Conservation (phyloP, 352 stramenopile species). For the Pythium myriotylum region DNA sequence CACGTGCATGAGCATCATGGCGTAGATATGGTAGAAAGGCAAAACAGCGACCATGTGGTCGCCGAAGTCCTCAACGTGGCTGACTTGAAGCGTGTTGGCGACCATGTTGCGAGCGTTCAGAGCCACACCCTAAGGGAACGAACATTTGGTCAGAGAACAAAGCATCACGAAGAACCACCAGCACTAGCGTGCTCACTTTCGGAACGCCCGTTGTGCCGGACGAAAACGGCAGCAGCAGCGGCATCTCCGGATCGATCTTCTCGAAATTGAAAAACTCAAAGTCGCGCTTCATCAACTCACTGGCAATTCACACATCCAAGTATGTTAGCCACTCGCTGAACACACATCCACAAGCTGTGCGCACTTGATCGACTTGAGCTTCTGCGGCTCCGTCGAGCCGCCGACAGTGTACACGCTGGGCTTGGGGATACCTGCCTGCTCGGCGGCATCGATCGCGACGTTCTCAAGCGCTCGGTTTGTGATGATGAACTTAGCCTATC, state of each 20-base stretch:
- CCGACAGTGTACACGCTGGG: constrained; percentile 58
- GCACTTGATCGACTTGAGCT: constrained; percentile 48
- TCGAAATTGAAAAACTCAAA: constrained; percentile 52
- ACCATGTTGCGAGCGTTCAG: constrained; percentile 90
- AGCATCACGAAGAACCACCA: too few relatives aligned
- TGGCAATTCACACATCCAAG: too few relatives aligned
- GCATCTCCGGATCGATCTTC: constrained; percentile 56
- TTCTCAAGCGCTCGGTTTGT: constrained; percentile 55
- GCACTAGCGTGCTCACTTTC: constrained; percentile 57
- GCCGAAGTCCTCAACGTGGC: constrained; percentile 60
- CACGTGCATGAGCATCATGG: constrained; percentile 82
- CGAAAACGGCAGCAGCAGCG: constrained; percentile 89
- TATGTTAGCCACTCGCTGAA: too few relatives aligned
- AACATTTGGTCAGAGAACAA: too few relatives aligned
- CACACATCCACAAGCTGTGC: too few relatives aligned
- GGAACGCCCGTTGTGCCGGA: constrained; percentile 93
- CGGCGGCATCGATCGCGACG: constrained; percentile 44
- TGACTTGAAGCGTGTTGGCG: constrained; percentile 86
- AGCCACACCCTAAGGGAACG: constrained; percentile 32
- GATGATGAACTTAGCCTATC: constrained; percentile 62
- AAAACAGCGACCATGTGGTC: constrained; percentile 66
- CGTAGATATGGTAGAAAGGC: constrained; percentile 97
- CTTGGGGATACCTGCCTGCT: constrained; percentile 32
- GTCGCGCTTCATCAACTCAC: constrained; percentile 38
- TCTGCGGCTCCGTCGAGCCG: constrained; percentile 37